A percentile compares a stretch with the other conserved stretches of the same genome.
Conservation (phyloP, 306 rosid genomes). For the Casuarina glauca region DNA sequence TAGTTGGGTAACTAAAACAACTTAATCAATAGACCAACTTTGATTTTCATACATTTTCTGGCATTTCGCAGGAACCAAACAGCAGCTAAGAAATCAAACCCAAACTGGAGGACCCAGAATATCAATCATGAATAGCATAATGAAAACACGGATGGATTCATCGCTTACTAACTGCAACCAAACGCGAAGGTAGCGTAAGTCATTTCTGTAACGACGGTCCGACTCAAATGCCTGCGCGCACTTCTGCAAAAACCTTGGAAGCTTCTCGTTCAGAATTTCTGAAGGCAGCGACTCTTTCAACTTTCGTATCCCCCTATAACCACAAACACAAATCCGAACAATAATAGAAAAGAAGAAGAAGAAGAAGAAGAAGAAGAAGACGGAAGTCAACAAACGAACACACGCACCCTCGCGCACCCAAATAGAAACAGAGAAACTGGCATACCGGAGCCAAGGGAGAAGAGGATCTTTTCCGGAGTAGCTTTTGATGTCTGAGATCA, state of each 20-base stretch:
- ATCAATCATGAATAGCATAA: background rate
- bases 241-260: slow-evolving; percentile 70
- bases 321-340: slow-evolving; percentile 8
- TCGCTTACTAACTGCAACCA: slow-evolving; percentile 86
- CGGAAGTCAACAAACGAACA: background rate
- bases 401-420: background rate
- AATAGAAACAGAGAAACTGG: background rate
- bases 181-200: slow-evolving; percentile 80
- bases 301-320: slow-evolving; percentile 73
- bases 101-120: slow-evolving; percentile 1
- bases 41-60: background rate
- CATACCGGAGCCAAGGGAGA: slow-evolving; percentile 91
- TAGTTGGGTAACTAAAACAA: background rate
- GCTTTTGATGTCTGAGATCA: slow-evolving; percentile 57
- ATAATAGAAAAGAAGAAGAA: slow-evolving; percentile 12
- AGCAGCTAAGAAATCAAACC: background rate
- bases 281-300: slow-evolving; percentile 66
- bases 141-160: background rate
- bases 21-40: background rate
- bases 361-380: background rate
- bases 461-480: slow-evolving; percentile 90
- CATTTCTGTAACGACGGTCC: slow-evolving; percentile 79
- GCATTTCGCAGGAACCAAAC: slow-evolving; percentile 25
- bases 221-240: slow-evolving; percentile 69
- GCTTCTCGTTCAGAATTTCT: slow-evolving; percentile 59